These are phyloP conservation scores for Bruguiera parviflora DNA, from an alignment of 345 rosid genomes.

Conservation along the genomic window DNA sequence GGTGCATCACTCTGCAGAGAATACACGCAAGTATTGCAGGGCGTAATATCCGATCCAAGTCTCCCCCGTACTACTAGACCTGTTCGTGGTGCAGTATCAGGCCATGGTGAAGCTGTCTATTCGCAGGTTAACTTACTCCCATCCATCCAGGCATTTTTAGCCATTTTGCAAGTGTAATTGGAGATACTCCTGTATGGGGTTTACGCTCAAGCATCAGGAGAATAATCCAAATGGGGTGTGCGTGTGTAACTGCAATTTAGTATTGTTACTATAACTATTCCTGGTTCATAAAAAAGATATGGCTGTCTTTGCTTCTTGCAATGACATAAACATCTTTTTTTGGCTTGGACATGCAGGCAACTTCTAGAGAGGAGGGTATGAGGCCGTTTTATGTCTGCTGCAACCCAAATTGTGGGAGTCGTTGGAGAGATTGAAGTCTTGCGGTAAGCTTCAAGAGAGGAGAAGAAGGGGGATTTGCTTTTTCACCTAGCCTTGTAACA, in stretches of 20 bases:
- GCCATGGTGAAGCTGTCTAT: constrained; percentile 56
- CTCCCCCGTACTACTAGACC: constrained; percentile 62
- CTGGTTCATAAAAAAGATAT: background rate
- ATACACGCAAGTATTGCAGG: constrained; percentile 48
- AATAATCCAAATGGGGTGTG: no score
- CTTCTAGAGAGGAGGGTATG: constrained; percentile 83
- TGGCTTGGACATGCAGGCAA: constrained; percentile 12
- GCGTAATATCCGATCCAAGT: constrained; percentile 63
- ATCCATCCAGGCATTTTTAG: background rate
- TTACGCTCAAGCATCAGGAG: no score
- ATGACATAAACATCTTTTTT: background rate
- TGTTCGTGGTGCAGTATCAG: constrained; percentile 46
- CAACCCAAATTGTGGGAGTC: constrained; percentile 59
- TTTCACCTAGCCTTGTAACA: no score
- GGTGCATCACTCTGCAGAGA: constrained; percentile 52
- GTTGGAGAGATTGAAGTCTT: constrained; percentile 54
- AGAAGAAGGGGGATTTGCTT: no score
- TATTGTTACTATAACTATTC: background rate
- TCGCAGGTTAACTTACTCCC: constrained; percentile 40
- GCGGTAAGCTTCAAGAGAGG: no score
- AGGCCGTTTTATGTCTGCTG: constrained; percentile 77
- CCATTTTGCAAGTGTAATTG: background rate
- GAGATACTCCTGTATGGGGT: background rate
- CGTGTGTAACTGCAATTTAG: background rate
- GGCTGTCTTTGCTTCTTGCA: background rate